phyloP scores from a whole-genome alignment of 1,284 basidiomycete species.

The Leccinum solheimii region DNA sequence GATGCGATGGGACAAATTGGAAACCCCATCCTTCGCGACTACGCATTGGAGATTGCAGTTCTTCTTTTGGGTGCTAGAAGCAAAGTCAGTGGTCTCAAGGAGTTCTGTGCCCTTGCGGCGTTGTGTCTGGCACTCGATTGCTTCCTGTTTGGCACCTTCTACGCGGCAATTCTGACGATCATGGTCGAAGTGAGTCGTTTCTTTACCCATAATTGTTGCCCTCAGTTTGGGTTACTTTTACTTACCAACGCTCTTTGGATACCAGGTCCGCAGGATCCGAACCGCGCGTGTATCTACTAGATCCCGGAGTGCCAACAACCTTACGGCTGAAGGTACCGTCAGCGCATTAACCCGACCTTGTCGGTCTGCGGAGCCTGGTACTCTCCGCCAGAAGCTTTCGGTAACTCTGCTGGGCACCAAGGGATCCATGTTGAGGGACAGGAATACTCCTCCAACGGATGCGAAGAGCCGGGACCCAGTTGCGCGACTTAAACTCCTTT shows the following conservation, averaged over 20 bases:
- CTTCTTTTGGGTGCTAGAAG: constrained; percentile 86
- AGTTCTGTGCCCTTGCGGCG: constrained; percentile 95
- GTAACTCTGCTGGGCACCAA: constrained; percentile 64
- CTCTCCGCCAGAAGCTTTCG: constrained; percentile 47
- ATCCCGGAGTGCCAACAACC: constrained; percentile 36
- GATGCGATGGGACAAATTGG: constrained; percentile 83
- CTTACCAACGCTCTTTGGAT: constrained; percentile 1
- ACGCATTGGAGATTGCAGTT: constrained; percentile 89
- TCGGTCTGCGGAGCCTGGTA: constrained; percentile 23
- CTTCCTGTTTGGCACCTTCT: constrained; percentile 87
- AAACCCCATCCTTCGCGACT: constrained; percentile 87
- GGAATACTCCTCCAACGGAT: constrained; percentile 28
- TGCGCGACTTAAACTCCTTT: constrained; percentile 85
- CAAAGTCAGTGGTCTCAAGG: constrained; percentile 86
- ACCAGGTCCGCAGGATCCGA: constrained; percentile 51
- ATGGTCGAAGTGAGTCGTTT: constrained; percentile 83
- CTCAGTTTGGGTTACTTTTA: neutral
- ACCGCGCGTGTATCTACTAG: constrained; percentile 45
- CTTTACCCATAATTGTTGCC: neutral
- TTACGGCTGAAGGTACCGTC: constrained; percentile 33
- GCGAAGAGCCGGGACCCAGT: constrained; percentile 65
- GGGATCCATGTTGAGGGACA: constrained; percentile 52
- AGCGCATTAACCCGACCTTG: constrained; percentile 31
- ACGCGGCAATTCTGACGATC: constrained; percentile 84
- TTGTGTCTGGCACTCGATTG: constrained; percentile 87